phyloP scores from a whole-genome alignment of 2,329 filamentous ascomycete species.

The Pseudogymnoascus pannorum region DNA sequence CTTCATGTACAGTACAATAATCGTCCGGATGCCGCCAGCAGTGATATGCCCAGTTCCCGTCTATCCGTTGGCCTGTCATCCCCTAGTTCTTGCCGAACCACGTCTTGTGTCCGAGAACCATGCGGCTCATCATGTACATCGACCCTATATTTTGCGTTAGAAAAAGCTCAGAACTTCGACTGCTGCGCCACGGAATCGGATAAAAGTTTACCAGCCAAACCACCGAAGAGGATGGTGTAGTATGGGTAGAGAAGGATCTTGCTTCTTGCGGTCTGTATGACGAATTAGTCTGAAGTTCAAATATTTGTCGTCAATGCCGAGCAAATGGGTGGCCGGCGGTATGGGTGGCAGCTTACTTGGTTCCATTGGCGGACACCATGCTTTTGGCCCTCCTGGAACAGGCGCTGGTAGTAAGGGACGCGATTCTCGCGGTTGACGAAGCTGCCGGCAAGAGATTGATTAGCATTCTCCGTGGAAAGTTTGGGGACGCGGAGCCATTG shows the following conservation, averaged over 20 bases:
- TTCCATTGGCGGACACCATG: conserved; percentile 64
- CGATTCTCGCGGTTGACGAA: conserved; percentile 67
- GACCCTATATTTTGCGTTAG: conserved; percentile 26
- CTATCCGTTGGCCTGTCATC: neutral
- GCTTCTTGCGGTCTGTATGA: conserved; percentile 54
- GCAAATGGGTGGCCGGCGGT: neutral
- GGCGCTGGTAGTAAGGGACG: conserved; percentile 66
- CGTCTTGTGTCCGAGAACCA: conserved; percentile 71
- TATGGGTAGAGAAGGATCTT: conserved; percentile 60
- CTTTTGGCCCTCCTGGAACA: conserved; percentile 68
- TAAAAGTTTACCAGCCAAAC: conserved; percentile 49
- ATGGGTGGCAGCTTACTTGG: conserved; percentile 53
- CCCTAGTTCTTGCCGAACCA: conserved; percentile 56
- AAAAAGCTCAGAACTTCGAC: neutral
- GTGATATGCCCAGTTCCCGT: neutral
- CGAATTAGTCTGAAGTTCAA: conserved; percentile 10
- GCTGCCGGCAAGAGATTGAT: conserved; percentile 21
- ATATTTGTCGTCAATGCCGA: conserved; percentile 8
- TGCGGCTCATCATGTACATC: conserved; percentile 68
- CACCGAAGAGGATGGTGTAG: conserved; percentile 56
- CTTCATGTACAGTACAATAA: conserved; percentile 11
- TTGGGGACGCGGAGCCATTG: conserved; percentile 11
- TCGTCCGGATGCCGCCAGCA: neutral
- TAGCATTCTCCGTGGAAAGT: conserved; percentile 16
- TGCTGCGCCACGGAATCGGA: neutral